Conservation (phyloP, 305 asterid genomes). For the Solanum hybrid region DNA sequence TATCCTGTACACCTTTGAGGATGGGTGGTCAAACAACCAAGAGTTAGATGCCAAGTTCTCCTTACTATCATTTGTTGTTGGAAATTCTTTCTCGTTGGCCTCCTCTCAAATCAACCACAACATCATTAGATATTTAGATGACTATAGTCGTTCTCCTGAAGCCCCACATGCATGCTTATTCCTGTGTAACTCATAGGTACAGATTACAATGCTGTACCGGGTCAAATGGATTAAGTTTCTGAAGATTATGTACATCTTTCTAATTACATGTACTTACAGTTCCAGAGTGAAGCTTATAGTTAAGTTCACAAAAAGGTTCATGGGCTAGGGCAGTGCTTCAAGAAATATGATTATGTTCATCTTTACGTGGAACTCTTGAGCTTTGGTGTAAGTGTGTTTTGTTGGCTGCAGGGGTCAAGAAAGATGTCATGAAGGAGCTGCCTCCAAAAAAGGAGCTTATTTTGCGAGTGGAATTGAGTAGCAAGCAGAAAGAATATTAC, state of each 20-base stretch:
- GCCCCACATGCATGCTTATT: neutral
- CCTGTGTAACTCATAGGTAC: neutral
- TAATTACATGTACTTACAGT: neutral
- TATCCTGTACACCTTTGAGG: neutral
- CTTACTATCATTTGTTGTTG: neutral
- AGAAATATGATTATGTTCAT: neutral
- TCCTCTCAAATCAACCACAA: neutral
- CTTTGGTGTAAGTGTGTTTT: neutral
- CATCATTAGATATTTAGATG: neutral
- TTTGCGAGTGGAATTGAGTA: conserved; percentile 89
- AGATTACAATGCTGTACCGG: neutral
- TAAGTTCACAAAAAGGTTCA: neutral
- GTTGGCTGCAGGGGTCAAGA: conserved; percentile 68
- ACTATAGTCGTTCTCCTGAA: neutral
- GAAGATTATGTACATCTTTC: neutral
- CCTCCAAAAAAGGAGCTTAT: conserved; percentile 96
- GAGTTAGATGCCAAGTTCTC: neutral
- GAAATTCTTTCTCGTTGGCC: neutral
- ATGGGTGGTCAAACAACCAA: neutral
- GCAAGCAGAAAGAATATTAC: conserved; percentile 92
- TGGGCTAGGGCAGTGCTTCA: neutral
- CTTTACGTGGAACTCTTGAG: neutral
- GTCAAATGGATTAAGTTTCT: neutral
- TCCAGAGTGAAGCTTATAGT: neutral
- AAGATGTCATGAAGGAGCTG: conserved; percentile 91